phyloP scores from a whole-genome alignment of 73 alveolate species.

The Stentor coeruleus region DNA sequence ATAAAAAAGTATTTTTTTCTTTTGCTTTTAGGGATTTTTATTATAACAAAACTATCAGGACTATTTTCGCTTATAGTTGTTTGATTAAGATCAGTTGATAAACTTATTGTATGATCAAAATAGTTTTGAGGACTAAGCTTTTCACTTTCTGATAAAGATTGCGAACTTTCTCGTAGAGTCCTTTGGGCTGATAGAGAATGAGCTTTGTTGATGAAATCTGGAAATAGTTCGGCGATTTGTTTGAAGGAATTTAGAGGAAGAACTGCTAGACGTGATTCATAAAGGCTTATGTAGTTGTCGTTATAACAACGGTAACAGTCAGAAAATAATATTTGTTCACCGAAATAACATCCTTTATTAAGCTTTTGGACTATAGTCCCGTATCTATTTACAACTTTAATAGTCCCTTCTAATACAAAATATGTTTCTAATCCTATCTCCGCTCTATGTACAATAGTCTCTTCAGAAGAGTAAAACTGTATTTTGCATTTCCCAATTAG shows the following conservation, averaged over 20 bases:
- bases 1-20: too few species aligned
- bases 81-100: too few species aligned
- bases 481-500: slow-evolving; percentile 38
- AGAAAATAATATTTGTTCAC: not conserved
- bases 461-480: slow-evolving; percentile 37
- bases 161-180: too few species aligned
- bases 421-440: slow-evolving; percentile 55
- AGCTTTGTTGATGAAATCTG: too few species aligned
- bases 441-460: slow-evolving; percentile 40
- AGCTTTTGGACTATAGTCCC: slow-evolving; percentile 29
- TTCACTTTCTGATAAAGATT: too few species aligned
- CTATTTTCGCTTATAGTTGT: too few species aligned
- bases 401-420: slow-evolving; percentile 51
- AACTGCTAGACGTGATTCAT: slow-evolving; percentile 40
- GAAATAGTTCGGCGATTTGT: slow-evolving; percentile 39
- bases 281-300: slow-evolving; percentile 29
- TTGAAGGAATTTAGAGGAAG: slow-evolving; percentile 39
- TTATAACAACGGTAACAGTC: not conserved
- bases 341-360: slow-evolving; percentile 36
- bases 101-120: too few species aligned
- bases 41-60: too few species aligned
- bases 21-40: too few species aligned
- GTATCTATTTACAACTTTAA: slow-evolving; percentile 21
- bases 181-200: too few species aligned
- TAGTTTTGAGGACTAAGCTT: too few species aligned